Evolutionary conservation across 371 early-diverging fungal genomes (phyloP), one percentile per base, ranked within the genome.

Genomic region (Conidiobolus incongruus): DNA sequence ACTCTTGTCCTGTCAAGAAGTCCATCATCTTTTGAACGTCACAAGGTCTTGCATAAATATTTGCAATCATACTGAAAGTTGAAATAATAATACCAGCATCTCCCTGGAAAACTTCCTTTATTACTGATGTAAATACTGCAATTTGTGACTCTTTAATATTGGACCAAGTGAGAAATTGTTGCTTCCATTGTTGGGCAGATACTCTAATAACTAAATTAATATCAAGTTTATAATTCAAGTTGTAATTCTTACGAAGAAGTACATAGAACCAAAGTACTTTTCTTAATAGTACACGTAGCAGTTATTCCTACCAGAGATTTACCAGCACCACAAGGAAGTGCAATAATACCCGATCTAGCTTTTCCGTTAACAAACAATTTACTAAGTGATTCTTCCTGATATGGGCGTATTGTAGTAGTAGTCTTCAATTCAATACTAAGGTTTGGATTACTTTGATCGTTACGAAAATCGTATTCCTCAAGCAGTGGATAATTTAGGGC

Each of bases 131-230:
- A n/a, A n/a, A n/a, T n/a, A n/a, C n/a, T n/a, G n/a, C n/a, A n/a
- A n/a, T n/a, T n/a, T n/a, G n/a, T n/a, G n/a, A n/a, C 21, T 89
- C 90, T 44, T 77, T 75, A 43, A 99, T 73, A 41, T 77, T 94
- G 40, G 92, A 83, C 89, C 98, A 99, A 26, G 73, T 76, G 50
- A 86, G 53, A 49, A 95, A 93, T 61, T 99, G 94, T 48, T 87
- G 81, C 49, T 84, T 83, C 99, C 99, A 99, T 58, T 99, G 99
- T 68, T 91, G 81, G n/a, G 98, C 99, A 11, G 97, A 95, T n/a
- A 99, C 95, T 3, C 67, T 67, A 42, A 1, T n/a, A n/a, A 33
- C 15, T 12, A 36, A 36, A 11, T 36, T 19, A 39, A 19, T 12
- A 12, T 15, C 13, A 15, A 15, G 4, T 26, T 7, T 19, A 26